Base-by-base conservation (phyloP, 805 yeast genomes). In the Vanderwaltozyma tropicalis region DNA sequence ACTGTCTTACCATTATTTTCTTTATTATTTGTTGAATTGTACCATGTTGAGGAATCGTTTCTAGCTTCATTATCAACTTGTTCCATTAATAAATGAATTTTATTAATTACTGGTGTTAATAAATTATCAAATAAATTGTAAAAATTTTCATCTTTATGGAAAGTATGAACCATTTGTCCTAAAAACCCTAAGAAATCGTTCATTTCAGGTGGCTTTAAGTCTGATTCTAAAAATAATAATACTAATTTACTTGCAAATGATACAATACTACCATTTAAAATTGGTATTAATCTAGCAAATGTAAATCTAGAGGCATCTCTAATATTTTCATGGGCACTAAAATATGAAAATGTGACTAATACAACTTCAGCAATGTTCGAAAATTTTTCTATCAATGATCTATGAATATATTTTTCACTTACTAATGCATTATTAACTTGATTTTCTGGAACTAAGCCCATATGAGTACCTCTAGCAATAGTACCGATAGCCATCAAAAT, bases 231-330 rank as follows among this genome's bases (percentile, higher is more conserved):
- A 40, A 85, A 64, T 17, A 78, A 68, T 2, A 84, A 73, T 41
- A 92, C 75, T 43, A 87, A 71, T 53, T 84, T 78, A 41, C 57
- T 45, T 80, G 78, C 57, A 84, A 67, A 53, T 66, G 75, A 39
- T 63, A 74, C 62, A 44, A 76, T 66, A 7, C 61, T 59, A 16
- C 61, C 59, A 38, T 75, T 75, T 49, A 92, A 64, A 30, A 89
- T 66, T 17, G 94, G 85, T 38, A 87, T 80, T 47, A 92, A 70
- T 44, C 97, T 72, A 10, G 95, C 85, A 61, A 88, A 79, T 22
- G 95, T 76, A 57, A 83, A 86, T 49, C 96, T 72, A 4, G 89
- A 69, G 4, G 96, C 80, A 47, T 86, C 95, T 54, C 97, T 73
- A 32, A 89, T 75, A 24, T 68, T 67, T 53, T 80, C 86, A 44